A percentile compares a stretch with the other conserved stretches of the same genome.
phyloP scores from a whole-genome alignment of 1,139 yeast species.

The Blastobotrys indianensis region DNA sequence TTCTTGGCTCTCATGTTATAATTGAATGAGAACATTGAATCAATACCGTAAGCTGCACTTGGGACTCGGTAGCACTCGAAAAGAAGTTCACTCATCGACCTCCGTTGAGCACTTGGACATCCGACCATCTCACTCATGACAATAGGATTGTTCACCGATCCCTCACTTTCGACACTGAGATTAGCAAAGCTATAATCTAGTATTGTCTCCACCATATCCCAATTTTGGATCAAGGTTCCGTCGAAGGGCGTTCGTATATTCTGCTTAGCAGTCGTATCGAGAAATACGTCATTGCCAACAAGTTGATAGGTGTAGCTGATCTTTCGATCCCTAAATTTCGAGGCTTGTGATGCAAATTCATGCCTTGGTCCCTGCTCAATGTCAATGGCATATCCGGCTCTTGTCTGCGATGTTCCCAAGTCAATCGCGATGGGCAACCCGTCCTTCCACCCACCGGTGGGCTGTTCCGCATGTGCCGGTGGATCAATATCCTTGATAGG shows the following conservation, averaged over 20 bases:
- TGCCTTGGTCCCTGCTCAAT: constrained; percentile 46
- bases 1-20: constrained; percentile 34
- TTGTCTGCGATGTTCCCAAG: constrained; percentile 61
- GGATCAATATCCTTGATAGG: constrained; percentile 42
- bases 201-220: constrained; percentile 84
- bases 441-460: constrained; percentile 45
- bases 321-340: constrained; percentile 76
- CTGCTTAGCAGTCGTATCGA: constrained; percentile 64
- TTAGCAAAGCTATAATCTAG: constrained; percentile 81
- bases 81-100: constrained; percentile 67
- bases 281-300: constrained; percentile 74
- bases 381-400: constrained; percentile 63
- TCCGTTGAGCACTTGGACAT: constrained; percentile 62
- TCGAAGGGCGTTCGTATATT: constrained; percentile 79
- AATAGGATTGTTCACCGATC: constrained; percentile 67
- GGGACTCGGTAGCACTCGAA: constrained; percentile 80
- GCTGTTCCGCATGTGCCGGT: constrained; percentile 42
- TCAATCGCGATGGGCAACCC: constrained; percentile 65
- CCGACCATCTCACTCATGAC: constrained; percentile 77
- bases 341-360: constrained; percentile 60
- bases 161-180: constrained; percentile 49
- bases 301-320: constrained; percentile 57
- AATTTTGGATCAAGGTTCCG: constrained; percentile 78
- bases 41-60: constrained; percentile 73
- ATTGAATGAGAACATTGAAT: constrained; percentile 63